These are phyloP conservation scores for Colletotrichum melonis DNA, from an alignment of 2,329 filamentous ascomycete genomes.

Conservation along the genomic window DNA sequence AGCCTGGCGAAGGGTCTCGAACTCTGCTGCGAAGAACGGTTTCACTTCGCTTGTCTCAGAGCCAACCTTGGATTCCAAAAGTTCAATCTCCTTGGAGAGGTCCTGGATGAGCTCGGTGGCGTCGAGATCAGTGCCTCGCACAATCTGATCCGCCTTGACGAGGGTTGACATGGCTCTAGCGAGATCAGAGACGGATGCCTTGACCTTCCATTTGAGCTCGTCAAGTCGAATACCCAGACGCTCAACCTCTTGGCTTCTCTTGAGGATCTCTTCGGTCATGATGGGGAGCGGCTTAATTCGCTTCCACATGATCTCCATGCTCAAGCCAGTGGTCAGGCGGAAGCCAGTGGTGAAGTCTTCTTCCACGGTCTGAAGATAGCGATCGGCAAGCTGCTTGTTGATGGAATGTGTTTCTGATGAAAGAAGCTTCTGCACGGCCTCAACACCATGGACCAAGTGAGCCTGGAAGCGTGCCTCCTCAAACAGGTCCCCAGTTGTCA, in stretches of 20 bases:
- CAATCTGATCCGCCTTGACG: slow-evolving; percentile 65
- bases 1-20: slow-evolving; percentile 68
- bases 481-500: slow-evolving; percentile 59
- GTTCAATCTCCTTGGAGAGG: slow-evolving; percentile 62
- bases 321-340: slow-evolving; percentile 78
- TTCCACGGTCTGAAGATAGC: slow-evolving; percentile 56
- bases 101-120: slow-evolving; percentile 60
- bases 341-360: slow-evolving; percentile 76
- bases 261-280: slow-evolving; percentile 55
- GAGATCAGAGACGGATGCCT: slow-evolving; percentile 62
- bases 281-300: slow-evolving; percentile 73
- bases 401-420: slow-evolving; percentile 39
- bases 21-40: slow-evolving; percentile 65
- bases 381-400: slow-evolving; percentile 51
- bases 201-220: slow-evolving; percentile 67
- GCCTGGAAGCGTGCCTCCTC: slow-evolving; percentile 74
- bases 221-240: slow-evolving; percentile 70
- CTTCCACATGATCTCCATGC: slow-evolving; percentile 85
- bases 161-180: slow-evolving; percentile 65
- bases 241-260: slow-evolving; percentile 63
- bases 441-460: slow-evolving; percentile 64
- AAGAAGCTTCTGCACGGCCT: slow-evolving; percentile 52
- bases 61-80: slow-evolving; percentile 59
- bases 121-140: slow-evolving; percentile 57
- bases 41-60: slow-evolving; percentile 52